These are phyloP conservation scores for Saturnispora diversa DNA, from an alignment of 805 yeast genomes.

Conservation along the genomic window DNA sequence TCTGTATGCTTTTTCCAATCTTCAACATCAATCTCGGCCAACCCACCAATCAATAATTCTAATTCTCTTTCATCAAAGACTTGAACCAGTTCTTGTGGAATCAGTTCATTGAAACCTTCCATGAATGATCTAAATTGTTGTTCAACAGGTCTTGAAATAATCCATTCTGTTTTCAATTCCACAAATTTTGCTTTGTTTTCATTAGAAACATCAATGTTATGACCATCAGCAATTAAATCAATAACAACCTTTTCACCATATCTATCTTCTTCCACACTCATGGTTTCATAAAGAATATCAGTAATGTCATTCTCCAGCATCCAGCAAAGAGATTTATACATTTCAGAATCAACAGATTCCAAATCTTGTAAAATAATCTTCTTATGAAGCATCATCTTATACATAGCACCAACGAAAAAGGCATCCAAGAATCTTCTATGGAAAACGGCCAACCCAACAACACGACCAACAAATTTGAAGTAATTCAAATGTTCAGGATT, in stretches of 20 bases:
- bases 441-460: constrained; percentile 96
- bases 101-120: constrained; percentile 94
- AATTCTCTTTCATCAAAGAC: constrained; percentile 97
- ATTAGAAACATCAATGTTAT: constrained; percentile 84
- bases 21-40: constrained; percentile 94
- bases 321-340: constrained; percentile 92
- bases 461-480: constrained; percentile 97
- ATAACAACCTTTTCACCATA: constrained; percentile 88
- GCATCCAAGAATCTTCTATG: constrained; percentile 97
- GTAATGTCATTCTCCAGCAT: constrained; percentile 91
- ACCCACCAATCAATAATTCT: constrained; percentile 94
- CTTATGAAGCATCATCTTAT: constrained; percentile 94
- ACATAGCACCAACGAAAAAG: constrained; percentile 95
- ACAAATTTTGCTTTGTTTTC: constrained; percentile 94
- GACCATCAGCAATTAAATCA: constrained; percentile 85
- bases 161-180: constrained; percentile 93
- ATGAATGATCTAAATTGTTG: constrained; percentile 94
- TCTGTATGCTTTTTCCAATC: constrained; percentile 99
- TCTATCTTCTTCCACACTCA: constrained; percentile 79
- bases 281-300: constrained; percentile 78
- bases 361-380: constrained; percentile 92
- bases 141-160: constrained; percentile 83
- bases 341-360: constrained; percentile 98
- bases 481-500: constrained; percentile 97
- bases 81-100: constrained; percentile 92